These are phyloP conservation scores for Kodamaea neixiangensis DNA, from an alignment of 805 yeast species.

Conservation along the genomic window DNA sequence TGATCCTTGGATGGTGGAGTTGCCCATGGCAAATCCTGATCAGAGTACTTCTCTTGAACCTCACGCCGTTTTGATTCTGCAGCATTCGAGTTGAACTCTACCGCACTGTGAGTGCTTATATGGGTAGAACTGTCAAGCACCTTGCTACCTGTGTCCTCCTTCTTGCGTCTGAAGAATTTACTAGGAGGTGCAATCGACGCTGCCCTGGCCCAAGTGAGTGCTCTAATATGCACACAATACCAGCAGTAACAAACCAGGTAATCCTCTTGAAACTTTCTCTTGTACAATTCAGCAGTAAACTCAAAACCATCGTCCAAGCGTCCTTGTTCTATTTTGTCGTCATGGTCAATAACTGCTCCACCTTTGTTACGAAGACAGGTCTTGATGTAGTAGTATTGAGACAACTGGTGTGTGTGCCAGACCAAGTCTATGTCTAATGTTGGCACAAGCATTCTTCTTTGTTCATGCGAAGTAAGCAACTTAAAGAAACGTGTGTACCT, in stretches of 20 bases:
- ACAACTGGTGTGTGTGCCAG: constrained; percentile 31
- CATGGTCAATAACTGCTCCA: constrained; percentile 21
- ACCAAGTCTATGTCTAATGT: constrained; percentile 30
- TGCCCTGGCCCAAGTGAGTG: background rate
- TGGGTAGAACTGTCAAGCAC: constrained; percentile 21
- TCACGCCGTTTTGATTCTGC: background rate
- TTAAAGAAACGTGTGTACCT: constrained; percentile 22
- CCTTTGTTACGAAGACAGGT: constrained; percentile 13
- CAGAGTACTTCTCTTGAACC: constrained; percentile 5
- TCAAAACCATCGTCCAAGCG: constrained; percentile 19
- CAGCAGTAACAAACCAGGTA: constrained; percentile 26
- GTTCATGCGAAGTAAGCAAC: constrained; percentile 8
- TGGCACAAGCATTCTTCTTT: constrained; percentile 20
- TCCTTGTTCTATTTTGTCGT: constrained; percentile 26
- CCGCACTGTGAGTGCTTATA: constrained; percentile 7
- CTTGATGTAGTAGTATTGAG: constrained; percentile 16
- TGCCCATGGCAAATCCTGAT: constrained; percentile 2
- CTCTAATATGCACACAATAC: constrained; percentile 11
- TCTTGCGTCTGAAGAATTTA: constrained; percentile 1
- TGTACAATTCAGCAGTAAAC: constrained; percentile 20
- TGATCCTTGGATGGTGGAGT: constrained; percentile 1
- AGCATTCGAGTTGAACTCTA: constrained; percentile 1
- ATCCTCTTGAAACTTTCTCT: constrained; percentile 16
- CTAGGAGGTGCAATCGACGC: background rate
- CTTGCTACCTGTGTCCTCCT: background rate